These are phyloP conservation scores for Yarrowia sp. DNA, from an alignment of 805 yeast genomes.

Conservation along the genomic window DNA sequence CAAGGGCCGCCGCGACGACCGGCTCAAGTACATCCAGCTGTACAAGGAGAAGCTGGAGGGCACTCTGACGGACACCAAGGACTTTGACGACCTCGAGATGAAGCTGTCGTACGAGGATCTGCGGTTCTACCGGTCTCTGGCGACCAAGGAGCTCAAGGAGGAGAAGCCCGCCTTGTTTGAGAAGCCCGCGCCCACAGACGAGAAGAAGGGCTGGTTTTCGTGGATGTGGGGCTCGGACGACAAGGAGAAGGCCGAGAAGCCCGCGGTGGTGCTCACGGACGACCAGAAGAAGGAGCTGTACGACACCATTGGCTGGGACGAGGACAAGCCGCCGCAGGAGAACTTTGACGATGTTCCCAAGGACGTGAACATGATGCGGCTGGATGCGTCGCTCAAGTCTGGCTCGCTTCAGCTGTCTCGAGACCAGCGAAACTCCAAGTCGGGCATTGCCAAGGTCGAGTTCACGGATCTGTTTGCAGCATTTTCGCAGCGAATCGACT, in stretches of 20 bases:
- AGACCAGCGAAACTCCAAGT: slow-evolving; percentile 36
- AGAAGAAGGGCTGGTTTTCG: slow-evolving; percentile 33
- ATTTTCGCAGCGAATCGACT: slow-evolving; percentile 73
- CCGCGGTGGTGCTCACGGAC: slow-evolving; percentile 61
- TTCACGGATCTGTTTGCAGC: slow-evolving; percentile 80
- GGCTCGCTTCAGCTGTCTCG: slow-evolving; percentile 67
- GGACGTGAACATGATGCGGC: slow-evolving; percentile 65
- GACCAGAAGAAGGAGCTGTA: slow-evolving; percentile 87
- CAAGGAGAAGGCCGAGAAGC: slow-evolving; percentile 34
- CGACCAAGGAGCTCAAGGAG: slow-evolving; percentile 62
- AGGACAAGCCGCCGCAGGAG: slow-evolving; percentile 47
- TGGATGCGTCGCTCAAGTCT: slow-evolving; percentile 63
- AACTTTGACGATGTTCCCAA: slow-evolving; percentile 60
- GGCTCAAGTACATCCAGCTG: slow-evolving; percentile 61
- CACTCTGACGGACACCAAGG: slow-evolving; percentile 32
- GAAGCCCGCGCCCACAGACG: slow-evolving; percentile 5
- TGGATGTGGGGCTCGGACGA: slow-evolving; percentile 36
- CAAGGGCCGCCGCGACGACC: slow-evolving; percentile 64
- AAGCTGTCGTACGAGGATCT: slow-evolving; percentile 72
- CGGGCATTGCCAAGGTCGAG: slow-evolving; percentile 67
- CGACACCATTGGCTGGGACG: slow-evolving; percentile 91
- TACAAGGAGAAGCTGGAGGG: slow-evolving; percentile 63
- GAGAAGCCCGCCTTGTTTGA: slow-evolving; percentile 41
- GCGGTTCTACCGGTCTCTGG: slow-evolving; percentile 77
- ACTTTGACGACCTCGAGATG: slow-evolving; percentile 55